phyloP scores from a whole-genome alignment of 148 eudicot species.

The Euryodendron excelsum region DNA sequence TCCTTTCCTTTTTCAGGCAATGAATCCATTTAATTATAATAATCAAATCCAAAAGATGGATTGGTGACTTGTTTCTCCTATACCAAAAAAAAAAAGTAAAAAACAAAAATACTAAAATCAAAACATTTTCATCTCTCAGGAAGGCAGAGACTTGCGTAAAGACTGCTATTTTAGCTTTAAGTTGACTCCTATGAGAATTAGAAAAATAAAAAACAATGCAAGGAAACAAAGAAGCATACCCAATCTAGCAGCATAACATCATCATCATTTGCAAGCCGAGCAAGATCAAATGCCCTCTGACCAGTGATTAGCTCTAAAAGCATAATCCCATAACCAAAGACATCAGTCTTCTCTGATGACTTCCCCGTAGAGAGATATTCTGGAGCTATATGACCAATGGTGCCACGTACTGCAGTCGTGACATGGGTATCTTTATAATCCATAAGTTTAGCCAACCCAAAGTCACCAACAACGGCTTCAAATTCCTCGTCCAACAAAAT shows the following conservation, averaged over 20 bases:
- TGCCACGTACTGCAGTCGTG: slow-evolving; percentile 42
- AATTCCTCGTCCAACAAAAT: slow-evolving; percentile 46
- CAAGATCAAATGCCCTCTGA: slow-evolving; percentile 43
- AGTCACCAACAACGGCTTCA: slow-evolving; percentile 46
- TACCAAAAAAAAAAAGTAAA: background rate
- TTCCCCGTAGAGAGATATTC: slow-evolving; percentile 42
- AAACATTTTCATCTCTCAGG: background rate
- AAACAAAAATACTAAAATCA: too few relatives aligned
- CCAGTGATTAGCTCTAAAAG: slow-evolving; percentile 47
- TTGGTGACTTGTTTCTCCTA: background rate
- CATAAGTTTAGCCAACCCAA: slow-evolving; percentile 49
- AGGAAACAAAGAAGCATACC: slow-evolving; percentile 26
- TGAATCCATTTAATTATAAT: background rate
- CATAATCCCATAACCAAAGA: slow-evolving; percentile 47
- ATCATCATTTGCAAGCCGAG: slow-evolving; percentile 47
- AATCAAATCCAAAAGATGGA: background rate
- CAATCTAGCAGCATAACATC: slow-evolving; percentile 47
- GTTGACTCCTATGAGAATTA: too few relatives aligned
- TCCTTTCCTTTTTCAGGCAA: background rate
- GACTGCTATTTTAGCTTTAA: background rate
- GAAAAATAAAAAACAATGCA: background rate
- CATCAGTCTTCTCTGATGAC: slow-evolving; percentile 47
- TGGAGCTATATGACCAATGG: slow-evolving; percentile 45
- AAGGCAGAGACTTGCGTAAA: background rate
- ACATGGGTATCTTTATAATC: slow-evolving; percentile 46